Conservation (phyloP, 441 rosid genomes). For the Adansonia madagascariensis region DNA sequence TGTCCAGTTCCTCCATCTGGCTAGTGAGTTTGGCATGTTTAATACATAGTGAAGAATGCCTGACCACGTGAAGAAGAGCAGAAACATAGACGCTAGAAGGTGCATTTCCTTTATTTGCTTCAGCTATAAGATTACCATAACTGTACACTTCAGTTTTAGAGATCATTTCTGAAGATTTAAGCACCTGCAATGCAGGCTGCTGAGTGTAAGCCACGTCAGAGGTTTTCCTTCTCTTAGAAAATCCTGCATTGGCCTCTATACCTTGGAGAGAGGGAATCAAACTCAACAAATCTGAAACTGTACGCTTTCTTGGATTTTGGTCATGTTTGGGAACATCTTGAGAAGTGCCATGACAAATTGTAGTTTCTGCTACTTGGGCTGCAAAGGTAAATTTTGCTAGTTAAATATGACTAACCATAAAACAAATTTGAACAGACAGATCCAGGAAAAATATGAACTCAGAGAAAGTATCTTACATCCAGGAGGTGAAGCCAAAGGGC, state of each 20-base stretch:
- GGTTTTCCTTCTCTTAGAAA: slow-evolving; percentile 58
- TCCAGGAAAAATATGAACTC: slow-evolving; percentile 27
- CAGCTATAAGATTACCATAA: slow-evolving; percentile 81
- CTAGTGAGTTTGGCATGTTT: slow-evolving; percentile 94
- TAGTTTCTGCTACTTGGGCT: slow-evolving; percentile 60
- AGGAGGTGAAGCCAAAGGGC: slow-evolving; percentile 60
- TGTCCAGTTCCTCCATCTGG: slow-evolving; percentile 93
- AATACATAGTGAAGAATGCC: slow-evolving; percentile 91
- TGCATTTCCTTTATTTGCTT: slow-evolving; percentile 92
- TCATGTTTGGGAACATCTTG: slow-evolving; percentile 53
- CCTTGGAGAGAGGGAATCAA: slow-evolving; percentile 82
- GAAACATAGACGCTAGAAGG: slow-evolving; percentile 84
- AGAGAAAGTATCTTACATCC: slow-evolving; percentile 72
- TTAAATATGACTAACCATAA: slow-evolving; percentile 35
- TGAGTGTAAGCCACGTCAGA: slow-evolving; percentile 44
- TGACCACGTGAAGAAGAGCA: slow-evolving; percentile 88
- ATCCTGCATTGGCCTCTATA: slow-evolving; percentile 44
- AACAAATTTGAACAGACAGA: slow-evolving; percentile 22
- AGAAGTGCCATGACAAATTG: slow-evolving; percentile 41
- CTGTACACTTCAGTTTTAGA: slow-evolving; percentile 61
- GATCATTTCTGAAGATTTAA: slow-evolving; percentile 45
- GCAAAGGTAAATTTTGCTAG: slow-evolving; percentile 41
- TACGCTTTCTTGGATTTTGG: slow-evolving; percentile 65
- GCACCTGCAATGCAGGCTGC: slow-evolving; percentile 50
- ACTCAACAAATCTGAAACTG: slow-evolving; percentile 68